Evolutionary conservation across 108 stramenopile species (phyloP).

Genomic region (Stephanodiscus triporus): DNA sequence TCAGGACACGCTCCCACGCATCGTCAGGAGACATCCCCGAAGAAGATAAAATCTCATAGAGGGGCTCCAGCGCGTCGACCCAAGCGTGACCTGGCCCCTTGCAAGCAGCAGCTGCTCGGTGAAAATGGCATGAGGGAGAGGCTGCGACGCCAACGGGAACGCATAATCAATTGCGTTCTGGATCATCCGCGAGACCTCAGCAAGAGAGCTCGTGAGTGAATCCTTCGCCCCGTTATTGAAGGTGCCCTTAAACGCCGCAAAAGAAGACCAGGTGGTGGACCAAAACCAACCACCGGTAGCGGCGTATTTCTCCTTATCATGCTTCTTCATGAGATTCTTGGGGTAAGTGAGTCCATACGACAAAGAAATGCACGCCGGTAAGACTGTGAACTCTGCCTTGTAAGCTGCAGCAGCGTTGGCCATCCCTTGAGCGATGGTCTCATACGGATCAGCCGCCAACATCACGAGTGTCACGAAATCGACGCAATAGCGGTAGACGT

Average conservation of each 20-base stretch:
- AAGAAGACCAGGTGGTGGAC: not conserved
- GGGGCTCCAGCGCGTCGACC: not conserved
- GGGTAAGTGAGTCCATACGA: not conserved
- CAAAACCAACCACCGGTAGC: not conserved
- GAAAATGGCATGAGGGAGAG: not conserved
- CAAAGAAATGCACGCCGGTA: not conserved
- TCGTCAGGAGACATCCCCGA: not conserved
- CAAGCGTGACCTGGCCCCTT: not conserved
- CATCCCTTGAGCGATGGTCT: not conserved
- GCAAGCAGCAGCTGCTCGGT: not conserved
- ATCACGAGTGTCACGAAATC: not conserved
- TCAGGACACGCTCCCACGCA: not conserved
- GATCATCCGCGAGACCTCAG: not conserved
- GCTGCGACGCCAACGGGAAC: not conserved
- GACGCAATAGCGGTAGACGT: not conserved
- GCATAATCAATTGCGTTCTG: not conserved
- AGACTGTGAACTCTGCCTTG: not conserved
- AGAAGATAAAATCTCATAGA: constrained; percentile 1
- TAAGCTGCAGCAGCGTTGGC: not conserved
- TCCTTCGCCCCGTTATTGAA: constrained; percentile 3
- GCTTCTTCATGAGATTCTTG: not conserved
- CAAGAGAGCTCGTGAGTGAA: not conserved
- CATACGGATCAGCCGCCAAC: not conserved
- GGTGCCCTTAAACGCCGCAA: not conserved
- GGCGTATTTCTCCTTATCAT: not conserved